These are phyloP conservation scores for Boletus mariae DNA, from an alignment of 1,284 basidiomycete genomes.

Conservation along the genomic window DNA sequence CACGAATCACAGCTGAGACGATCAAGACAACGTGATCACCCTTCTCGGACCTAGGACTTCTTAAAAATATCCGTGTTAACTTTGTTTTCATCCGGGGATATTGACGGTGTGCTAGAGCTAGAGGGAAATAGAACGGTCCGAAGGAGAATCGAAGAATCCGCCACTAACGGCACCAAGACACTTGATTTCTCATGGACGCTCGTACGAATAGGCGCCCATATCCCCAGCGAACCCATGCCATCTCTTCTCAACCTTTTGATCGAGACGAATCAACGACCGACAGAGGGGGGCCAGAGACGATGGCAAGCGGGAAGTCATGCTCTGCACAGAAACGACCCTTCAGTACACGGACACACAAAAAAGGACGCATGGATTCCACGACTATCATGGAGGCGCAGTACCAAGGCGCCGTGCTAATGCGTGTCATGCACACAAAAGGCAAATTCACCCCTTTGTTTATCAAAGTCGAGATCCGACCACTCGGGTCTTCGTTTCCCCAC, in stretches of 20 bases:
- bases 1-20: background rate
- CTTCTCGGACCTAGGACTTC: background rate
- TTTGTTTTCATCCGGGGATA: conserved; percentile 9
- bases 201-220: background rate
- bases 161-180: background rate
- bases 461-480: conserved; percentile 21
- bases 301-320: conserved; percentile 2
- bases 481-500: conserved; percentile 9
- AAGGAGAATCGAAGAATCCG: background rate
- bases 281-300: background rate
- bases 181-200: background rate
- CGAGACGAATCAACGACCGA: background rate
- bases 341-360: background rate
- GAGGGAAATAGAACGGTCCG: background rate
- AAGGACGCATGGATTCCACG: conserved; percentile 24
- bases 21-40: conserved; percentile 5
- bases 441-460: conserved; percentile 16
- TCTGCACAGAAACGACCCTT: conserved; percentile 11
- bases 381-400: conserved; percentile 23
- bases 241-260: background rate
- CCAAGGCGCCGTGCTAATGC: conserved; percentile 12
- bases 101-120: background rate
- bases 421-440: conserved; percentile 24
- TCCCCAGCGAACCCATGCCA: background rate
- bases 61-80: background rate